phyloP scores from a whole-genome alignment of 495 filamentous ascomycete genomes.

The Hypoxylon trugodes region DNA sequence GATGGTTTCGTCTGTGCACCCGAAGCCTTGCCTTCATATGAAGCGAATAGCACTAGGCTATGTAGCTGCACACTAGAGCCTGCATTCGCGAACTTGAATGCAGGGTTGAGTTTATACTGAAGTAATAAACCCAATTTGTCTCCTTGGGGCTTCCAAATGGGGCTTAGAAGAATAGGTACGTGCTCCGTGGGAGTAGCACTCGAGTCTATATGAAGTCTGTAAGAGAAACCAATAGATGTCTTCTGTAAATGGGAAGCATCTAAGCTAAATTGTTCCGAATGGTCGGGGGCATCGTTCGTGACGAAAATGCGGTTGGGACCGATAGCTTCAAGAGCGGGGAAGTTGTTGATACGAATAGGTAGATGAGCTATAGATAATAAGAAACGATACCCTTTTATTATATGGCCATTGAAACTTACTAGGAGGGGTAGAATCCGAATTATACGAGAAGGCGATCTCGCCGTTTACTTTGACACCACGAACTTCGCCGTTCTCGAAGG shows the following conservation, averaged over 20 bases:
- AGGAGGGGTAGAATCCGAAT: slow-evolving; percentile 59
- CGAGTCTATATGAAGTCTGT: slow-evolving; percentile 82
- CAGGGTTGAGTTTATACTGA: slow-evolving; percentile 85
- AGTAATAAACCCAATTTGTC: slow-evolving; percentile 84
- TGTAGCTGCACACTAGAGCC: slow-evolving; percentile 67
- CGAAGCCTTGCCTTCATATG: slow-evolving; percentile 73
- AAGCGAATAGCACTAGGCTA: slow-evolving; percentile 83
- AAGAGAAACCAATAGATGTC: slow-evolving; percentile 89
- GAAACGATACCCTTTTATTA: background rate
- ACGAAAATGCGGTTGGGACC: slow-evolving; percentile 94
- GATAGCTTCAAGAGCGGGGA: slow-evolving; percentile 88
- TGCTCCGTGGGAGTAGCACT: slow-evolving; percentile 60
- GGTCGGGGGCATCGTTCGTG: slow-evolving; percentile 68
- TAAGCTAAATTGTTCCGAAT: slow-evolving; percentile 82
- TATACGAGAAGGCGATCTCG: slow-evolving; percentile 90
- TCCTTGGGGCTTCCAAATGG: slow-evolving; percentile 84
- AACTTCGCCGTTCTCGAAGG: slow-evolving; percentile 77
- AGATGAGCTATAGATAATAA: slow-evolving; percentile 55
- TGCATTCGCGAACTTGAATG: slow-evolving; percentile 55
- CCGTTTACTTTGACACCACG: slow-evolving; percentile 80
- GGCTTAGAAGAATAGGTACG: slow-evolving; percentile 77
- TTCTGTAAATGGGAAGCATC: slow-evolving; percentile 74
- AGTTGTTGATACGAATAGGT: slow-evolving; percentile 88
- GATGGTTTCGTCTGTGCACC: slow-evolving; percentile 77
- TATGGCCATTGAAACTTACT: slow-evolving; percentile 39